phyloP scores from a whole-genome alignment of 2,329 filamentous ascomycete genomes.

The Paecilomyces formosus region DNA sequence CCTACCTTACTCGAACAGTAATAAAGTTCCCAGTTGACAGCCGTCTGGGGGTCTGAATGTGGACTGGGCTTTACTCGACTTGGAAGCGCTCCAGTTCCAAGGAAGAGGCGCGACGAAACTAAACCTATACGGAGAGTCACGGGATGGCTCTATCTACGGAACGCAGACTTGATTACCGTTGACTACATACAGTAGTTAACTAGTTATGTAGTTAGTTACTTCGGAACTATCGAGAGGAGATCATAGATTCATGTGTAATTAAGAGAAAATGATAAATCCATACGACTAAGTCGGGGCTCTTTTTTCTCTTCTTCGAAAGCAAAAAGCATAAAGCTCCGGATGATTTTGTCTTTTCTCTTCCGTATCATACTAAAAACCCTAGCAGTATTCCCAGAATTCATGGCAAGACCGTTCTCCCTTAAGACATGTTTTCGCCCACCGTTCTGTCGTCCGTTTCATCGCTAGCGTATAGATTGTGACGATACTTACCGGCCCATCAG shows the following conservation, averaged over 20 bases:
- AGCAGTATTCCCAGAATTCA: background rate
- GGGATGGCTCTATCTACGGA: background rate
- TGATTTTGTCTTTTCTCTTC: background rate
- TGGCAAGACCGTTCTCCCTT: background rate
- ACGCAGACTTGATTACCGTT: no score
- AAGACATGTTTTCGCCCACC: background rate
- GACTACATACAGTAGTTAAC: no score
- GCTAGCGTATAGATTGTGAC: background rate
- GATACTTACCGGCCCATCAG: background rate
- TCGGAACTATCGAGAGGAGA: background rate
- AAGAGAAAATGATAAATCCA: background rate
- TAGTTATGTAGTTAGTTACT: no score
- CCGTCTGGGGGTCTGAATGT: background rate
- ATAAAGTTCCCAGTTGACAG: background rate
- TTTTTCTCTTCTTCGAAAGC: background rate
- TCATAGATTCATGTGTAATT: background rate
- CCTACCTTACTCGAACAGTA: background rate
- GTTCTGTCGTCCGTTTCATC: background rate
- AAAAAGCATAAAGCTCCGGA: background rate
- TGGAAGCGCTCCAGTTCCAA: background rate
- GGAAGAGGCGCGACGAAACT: background rate
- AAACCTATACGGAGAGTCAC: background rate
- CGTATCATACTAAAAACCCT: background rate
- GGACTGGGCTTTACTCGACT: background rate
- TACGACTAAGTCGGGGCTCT: background rate